Base-by-base conservation (phyloP, 2,329 filamentous ascomycete species). In the Passalora sequoiae region DNA sequence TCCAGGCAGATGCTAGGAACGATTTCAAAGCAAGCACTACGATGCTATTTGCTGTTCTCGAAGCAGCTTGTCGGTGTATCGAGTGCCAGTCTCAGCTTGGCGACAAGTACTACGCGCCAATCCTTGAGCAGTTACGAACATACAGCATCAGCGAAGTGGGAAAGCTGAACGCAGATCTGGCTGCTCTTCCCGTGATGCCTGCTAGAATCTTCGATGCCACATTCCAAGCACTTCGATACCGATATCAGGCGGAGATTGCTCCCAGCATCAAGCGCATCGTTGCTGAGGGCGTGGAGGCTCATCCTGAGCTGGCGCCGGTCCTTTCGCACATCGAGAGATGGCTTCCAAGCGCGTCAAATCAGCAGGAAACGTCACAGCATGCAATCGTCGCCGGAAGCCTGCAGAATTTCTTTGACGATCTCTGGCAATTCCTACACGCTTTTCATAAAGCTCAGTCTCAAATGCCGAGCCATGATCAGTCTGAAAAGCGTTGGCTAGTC, bases 291-390 rank as follows among this genome's bases (percentile, higher is more conserved):
- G 27, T 22, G 9, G 17, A 37, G 6, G 21, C 13, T 31, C 38
- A 53, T 31, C 43, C 43, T 17, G 55, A 58, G 47, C 50, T 58
- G 22, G 50, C 36, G 16, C 54, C 55, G 28, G 35, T 54, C n/a
- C 39, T 58, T n/a, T 40, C 33, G 7, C 55, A 56, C 10, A 31
- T 54, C 20, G 28, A 21, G 15, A 20, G 53, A 57, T 37, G 47
- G 72, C n/a, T n/a, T 16, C 30, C 49, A 57, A 69, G 15, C 70
- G 69, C 69, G 8, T 13, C 17, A 22, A 30, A 10, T 10, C 37
- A 21, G 16, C 13, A 4, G 9, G 24, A 1, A 16, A 10, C 7
- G 7, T 12, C 16, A 30, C 21, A n/a, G n/a, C n/a, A n/a, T n/a
- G n/a, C n/a, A n/a, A n/a, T n/a, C n/a, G n/a, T n/a, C n/a, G n/a